Evolutionary conservation across 768 basidiomycete species (phyloP), one percentile per base, ranked within the genome.

Genomic region (Trametes sanguinea): DNA sequence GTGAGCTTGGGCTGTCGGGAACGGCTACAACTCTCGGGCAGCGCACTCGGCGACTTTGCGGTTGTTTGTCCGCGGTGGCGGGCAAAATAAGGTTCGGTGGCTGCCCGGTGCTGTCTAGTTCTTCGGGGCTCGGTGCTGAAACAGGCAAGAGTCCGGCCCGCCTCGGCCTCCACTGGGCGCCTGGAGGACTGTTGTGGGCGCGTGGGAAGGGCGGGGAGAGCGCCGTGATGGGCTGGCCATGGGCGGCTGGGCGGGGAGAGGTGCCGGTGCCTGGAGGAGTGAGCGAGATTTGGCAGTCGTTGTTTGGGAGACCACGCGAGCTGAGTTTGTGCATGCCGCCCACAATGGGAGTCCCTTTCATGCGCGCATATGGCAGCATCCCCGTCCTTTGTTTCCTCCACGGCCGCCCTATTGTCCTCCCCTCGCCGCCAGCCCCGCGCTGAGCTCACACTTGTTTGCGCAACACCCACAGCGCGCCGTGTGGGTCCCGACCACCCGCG

Each of bases 31-130:
- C 58, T 61, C 66, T 35, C 60, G 63, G 57, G 63, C 63, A 35
- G 46, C 60, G 54, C 48, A 44, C 54, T 37, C 47, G 16, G 48
- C 54, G 44, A 13, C 62, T 77, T 71, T 71, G 65, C 67, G 50
- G 71, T 68, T 79, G 78, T 80, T 76, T 75, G 67, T n/a, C n/a
- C 54, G 57, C 58, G 57, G 70, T 68, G 68, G 70, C 78, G 71
- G 75, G 74, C 71, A 75, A 72, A 72, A 76, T 80, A 87, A 83
- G 76, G 84, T 86, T 86, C 71, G 51, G 83, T 83, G 82, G 85
- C 85, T 85, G 70, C 44, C 63, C 57, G 42, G 51, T 64, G 64
- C 75, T 68, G 57, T 72, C 73, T 65, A 79, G 78, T 73, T 75
- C 17, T 57, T 56, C 65, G 77, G 80, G n/a, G 77, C 32, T 65